These are phyloP conservation scores for Acanthamoeba royreba DNA, from an alignment of 208 protist species.

Conservation along the genomic window DNA sequence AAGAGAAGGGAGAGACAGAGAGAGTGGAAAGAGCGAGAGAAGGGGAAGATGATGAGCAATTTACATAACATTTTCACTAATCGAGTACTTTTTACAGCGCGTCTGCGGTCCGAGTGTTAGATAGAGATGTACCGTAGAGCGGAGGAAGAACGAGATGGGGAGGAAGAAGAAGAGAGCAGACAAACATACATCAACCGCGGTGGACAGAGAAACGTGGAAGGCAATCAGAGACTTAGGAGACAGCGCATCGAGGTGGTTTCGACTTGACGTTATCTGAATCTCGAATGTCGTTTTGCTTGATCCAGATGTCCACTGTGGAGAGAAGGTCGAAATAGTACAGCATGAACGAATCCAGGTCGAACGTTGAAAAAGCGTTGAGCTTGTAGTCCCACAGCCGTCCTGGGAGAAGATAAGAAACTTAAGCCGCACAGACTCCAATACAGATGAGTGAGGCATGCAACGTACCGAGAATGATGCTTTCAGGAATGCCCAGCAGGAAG, in stretches of 20 bases:
- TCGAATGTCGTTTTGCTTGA: neutral
- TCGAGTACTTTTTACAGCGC: too few relatives aligned
- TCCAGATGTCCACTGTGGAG: neutral
- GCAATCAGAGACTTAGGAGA: neutral
- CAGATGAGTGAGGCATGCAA: neutral
- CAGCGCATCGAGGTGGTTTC: neutral
- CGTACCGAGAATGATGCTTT: constrained; percentile 5
- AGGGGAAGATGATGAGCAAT: too few relatives aligned
- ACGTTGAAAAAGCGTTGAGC: constrained; percentile 8
- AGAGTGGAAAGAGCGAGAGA: too few relatives aligned
- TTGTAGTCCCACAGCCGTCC: neutral
- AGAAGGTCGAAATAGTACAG: constrained; percentile 44
- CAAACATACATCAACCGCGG: neutral
- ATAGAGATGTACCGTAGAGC: too few relatives aligned
- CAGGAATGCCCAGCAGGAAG: constrained; percentile 44
- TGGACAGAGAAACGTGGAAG: too few relatives aligned
- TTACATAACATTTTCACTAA: too few relatives aligned
- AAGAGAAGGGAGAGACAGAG: too few relatives aligned
- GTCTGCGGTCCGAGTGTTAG: too few relatives aligned
- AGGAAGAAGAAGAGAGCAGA: neutral
- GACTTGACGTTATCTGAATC: neutral
- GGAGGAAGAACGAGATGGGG: neutral
- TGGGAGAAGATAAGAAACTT: neutral
- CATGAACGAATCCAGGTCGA: constrained; percentile 9
- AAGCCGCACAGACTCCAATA: neutral